phyloP scores from a whole-genome alignment of 1,284 basidiomycete species.

The Rhodotorula sp. region DNA sequence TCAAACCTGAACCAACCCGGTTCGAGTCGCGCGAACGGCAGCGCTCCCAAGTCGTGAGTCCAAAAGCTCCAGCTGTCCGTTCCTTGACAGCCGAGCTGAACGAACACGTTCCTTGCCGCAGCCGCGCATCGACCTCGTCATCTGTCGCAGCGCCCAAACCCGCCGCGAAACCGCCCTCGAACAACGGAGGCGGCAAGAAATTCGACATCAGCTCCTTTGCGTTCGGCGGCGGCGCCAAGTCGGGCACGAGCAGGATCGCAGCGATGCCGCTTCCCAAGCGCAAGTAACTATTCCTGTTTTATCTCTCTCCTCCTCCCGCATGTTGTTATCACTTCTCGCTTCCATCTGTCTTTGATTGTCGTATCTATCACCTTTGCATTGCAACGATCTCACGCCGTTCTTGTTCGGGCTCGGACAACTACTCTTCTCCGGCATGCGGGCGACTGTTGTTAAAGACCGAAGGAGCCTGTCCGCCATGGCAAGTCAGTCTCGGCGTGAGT shows the following conservation, averaged over 20 bases:
- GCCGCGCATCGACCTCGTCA: conserved; percentile 1
- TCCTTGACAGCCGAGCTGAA: background rate
- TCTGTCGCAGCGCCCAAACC: background rate
- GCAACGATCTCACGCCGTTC: background rate
- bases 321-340: conserved; percentile 1
- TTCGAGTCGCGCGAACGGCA: background rate
- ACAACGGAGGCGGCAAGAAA: conserved; percentile 2
- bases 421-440: background rate
- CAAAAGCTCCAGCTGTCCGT: too few species aligned
- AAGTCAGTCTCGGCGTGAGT: background rate
- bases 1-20: too few species aligned
- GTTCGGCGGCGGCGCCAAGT: conserved; percentile 1
- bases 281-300: background rate
- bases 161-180: background rate
- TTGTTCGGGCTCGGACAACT: background rate
- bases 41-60: conserved; percentile 12
- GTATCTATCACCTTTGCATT: background rate
- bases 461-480: background rate
- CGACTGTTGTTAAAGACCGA: background rate
- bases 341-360: conserved; percentile 27
- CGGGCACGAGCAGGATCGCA: conserved; percentile 17
- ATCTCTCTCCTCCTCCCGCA: background rate
- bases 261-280: conserved; percentile 22
- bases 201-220: conserved; percentile 12
- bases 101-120: too few species aligned